Evolutionary conservation across 73 alveolate genomes (phyloP).

Genomic region (Uronychia setigera): DNA sequence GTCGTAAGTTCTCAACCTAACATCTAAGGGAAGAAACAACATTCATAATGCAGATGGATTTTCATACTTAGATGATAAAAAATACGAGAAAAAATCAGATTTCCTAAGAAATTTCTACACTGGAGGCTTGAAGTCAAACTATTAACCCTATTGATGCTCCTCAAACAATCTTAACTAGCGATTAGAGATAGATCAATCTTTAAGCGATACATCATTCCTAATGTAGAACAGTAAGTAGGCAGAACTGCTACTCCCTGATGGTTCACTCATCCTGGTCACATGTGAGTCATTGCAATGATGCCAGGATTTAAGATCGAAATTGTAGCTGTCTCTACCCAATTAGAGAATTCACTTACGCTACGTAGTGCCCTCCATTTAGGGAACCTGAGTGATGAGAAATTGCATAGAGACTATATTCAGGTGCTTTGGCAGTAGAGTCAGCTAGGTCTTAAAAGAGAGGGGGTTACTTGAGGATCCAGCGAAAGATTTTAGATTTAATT

Average conservation of each 20-base stretch:
- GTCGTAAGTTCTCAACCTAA: too few species aligned
- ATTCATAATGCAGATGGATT: background rate
- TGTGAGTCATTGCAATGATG: constrained; percentile 67
- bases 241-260: constrained; percentile 17
- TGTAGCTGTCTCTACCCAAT: constrained; percentile 28
- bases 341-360: constrained; percentile 41
- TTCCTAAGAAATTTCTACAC: background rate
- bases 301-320: constrained; percentile 15
- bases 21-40: background rate
- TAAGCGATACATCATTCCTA: background rate
- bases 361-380: constrained; percentile 71
- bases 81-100: background rate
- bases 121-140: background rate
- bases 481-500: constrained; percentile 26
- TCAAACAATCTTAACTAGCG: background rate
- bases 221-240: constrained; percentile 55
- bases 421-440: constrained; percentile 4
- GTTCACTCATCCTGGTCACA: constrained; percentile 8
- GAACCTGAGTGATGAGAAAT: constrained; percentile 74
- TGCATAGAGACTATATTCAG: constrained; percentile 55
- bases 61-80: background rate
- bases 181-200: background rate
- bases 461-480: constrained; percentile 50
- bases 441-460: background rate
- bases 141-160: background rate